phyloP scores from a whole-genome alignment of 306 rosid genomes.

The Dalbergia cultrata region DNA sequence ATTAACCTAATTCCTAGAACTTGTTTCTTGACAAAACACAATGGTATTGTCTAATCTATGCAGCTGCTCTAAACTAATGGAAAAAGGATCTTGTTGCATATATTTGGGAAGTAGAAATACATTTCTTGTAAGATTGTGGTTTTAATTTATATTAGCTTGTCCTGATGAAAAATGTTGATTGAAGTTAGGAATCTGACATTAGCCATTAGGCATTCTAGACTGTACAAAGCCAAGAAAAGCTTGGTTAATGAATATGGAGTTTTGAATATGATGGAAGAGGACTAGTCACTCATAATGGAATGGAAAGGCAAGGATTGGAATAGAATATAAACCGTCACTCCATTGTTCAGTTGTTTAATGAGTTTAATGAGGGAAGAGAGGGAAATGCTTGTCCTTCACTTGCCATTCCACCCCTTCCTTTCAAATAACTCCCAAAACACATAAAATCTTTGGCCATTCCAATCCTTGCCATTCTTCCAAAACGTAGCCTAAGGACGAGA shows the following conservation, averaged over 20 bases:
- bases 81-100: neutral
- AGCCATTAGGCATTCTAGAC: conserved; percentile 13
- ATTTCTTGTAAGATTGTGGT: neutral
- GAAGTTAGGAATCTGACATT: neutral
- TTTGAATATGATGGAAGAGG: neutral
- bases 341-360: too few relatives aligned
- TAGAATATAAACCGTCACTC: too few relatives aligned
- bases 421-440: too few relatives aligned
- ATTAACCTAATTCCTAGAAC: neutral
- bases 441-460: too few relatives aligned
- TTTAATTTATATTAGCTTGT: conserved; percentile 12
- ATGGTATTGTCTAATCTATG: neutral
- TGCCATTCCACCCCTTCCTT: too few relatives aligned
- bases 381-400: too few relatives aligned
- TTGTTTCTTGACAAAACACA: neutral
- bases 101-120: neutral
- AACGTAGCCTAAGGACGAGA: too few relatives aligned
- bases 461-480: too few relatives aligned
- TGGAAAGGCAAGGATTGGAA: neutral
- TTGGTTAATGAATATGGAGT: neutral
- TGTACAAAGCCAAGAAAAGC: neutral
- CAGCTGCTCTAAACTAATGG: neutral
- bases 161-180: conserved; percentile 2
- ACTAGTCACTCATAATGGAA: neutral
- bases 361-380: too few relatives aligned